Base-by-base conservation (phyloP, 2,329 filamentous ascomycete genomes). In the Juglanconis juglandina region DNA sequence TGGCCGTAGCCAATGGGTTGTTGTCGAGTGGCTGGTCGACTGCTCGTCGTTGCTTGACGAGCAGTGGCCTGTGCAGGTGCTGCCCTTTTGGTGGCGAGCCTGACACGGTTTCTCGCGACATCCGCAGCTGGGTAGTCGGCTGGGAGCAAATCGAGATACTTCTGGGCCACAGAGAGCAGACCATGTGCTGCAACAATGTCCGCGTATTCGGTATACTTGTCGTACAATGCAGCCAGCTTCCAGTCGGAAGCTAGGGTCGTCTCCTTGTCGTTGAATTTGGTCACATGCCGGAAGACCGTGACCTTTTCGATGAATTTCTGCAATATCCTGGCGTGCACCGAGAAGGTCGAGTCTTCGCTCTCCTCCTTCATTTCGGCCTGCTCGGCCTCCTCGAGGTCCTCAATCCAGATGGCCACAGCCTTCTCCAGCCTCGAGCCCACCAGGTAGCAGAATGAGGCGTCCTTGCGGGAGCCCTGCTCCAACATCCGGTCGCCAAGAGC, bases 261-360 rank as follows among this genome's bases (percentile, higher is more conserved):
- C 70, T 97, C 92, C 8, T 77, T 75, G 71, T 99, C 95, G 68
- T 90, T 79, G 79, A 97, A 99, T 70, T 94, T 92, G 64, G 92
- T 93, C 48, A 97, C 93, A 67, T 95, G 86, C 58, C 95, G 89
- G 87, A 99, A 99, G 57, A 99, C 86, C 0, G 93, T 96, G 51
- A 99, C 95, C 81, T 99, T 99, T 77, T 99, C 95, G 64, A 99
- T 96, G 71, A 99, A 94, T 66, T 90, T 88, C 74, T 98, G 95
- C 48, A 99, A 79, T 51, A 90, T 89, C 63, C 87, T 87, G 58
- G 94, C 92, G 69, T 98, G 95, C 53, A 98, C 87, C 0, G 94
- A 96, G 76, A 97, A 99, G 60, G 87, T 89, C 30, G 91, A 94
- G 68, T 92, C 91, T 39, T 85, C 85, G 32, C 82, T 82, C 24